phyloP scores from a whole-genome alignment of 495 filamentous ascomycete species.

The Aspergillus heteromorphus region DNA sequence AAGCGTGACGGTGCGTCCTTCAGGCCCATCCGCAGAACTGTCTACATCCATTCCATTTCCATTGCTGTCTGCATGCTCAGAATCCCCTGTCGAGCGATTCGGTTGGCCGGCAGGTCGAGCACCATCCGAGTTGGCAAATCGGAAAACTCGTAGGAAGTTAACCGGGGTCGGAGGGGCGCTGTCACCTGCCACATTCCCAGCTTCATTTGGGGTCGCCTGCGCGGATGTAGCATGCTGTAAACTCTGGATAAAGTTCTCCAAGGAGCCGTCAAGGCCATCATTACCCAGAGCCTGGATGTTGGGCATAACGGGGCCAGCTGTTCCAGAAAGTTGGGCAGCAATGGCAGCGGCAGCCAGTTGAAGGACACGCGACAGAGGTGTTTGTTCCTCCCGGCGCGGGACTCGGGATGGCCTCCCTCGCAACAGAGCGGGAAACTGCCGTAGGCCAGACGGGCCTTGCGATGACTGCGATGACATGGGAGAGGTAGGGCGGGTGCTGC shows the following conservation, averaged over 20 bases:
- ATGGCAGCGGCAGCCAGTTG: conserved; percentile 57
- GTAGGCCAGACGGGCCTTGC: conserved; percentile 23
- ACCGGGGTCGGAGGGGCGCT: conserved; percentile 40
- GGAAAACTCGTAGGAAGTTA: conserved; percentile 57
- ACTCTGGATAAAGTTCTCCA: conserved; percentile 54
- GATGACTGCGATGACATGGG: conserved; percentile 23
- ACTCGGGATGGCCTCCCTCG: conserved; percentile 45
- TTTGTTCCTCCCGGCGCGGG: conserved; percentile 52
- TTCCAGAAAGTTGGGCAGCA: conserved; percentile 55
- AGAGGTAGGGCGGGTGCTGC: conserved; percentile 18
- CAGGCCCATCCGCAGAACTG: conserved; percentile 42
- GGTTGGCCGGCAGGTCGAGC: conserved; percentile 15
- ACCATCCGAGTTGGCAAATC: conserved; percentile 49
- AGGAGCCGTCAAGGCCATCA: conserved; percentile 50
- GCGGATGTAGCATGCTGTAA: conserved; percentile 48
- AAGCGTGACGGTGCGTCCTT: conserved; percentile 60
- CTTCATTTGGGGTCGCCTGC: conserved; percentile 31
- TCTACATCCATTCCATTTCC: conserved; percentile 36
- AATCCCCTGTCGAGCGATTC: conserved; percentile 15
- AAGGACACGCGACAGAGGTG: conserved; percentile 51
- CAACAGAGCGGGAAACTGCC: conserved; percentile 39
- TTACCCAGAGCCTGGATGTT: conserved; percentile 55
- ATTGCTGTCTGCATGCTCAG: conserved; percentile 11
- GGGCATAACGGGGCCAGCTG: conserved; percentile 46
- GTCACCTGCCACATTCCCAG: conserved; percentile 20